phyloP scores from a whole-genome alignment of 2,329 filamentous ascomycete species.

The Penicillium vulpinum region DNA sequence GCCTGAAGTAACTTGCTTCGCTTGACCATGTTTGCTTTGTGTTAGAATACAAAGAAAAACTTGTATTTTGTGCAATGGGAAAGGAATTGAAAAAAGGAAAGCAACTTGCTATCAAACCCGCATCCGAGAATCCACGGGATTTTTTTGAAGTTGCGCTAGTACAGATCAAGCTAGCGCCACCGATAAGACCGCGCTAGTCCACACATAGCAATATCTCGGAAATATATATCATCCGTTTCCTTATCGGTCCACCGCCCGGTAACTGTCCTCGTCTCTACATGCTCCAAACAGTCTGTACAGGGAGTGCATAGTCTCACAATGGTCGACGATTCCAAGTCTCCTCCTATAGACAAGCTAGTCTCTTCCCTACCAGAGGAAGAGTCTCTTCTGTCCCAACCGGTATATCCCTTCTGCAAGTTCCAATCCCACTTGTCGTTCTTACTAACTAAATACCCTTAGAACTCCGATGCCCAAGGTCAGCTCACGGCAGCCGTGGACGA shows the following conservation, averaged over 20 bases:
- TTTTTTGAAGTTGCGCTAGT: conserved; percentile 35
- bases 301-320: conserved; percentile 16
- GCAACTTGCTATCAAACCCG: conserved; percentile 14
- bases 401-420: conserved; percentile 3
- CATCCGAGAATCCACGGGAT: conserved; percentile 29
- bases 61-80: conserved; percentile 10
- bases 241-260: conserved; percentile 20
- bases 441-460: conserved; percentile 17
- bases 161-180: conserved; percentile 18
- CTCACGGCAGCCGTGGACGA: conserved; percentile 80
- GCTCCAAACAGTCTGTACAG: background rate
- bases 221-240: conserved; percentile 27
- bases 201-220: conserved; percentile 18
- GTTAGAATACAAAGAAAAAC: conserved; percentile 6
- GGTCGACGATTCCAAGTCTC: conserved; percentile 21
- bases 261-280: background rate
- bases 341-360: conserved; percentile 20
- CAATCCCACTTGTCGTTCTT: background rate
- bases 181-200: conserved; percentile 23
- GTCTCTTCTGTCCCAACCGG: conserved; percentile 27
- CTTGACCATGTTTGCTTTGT: conserved; percentile 46
- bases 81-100: conserved; percentile 14
- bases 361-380: conserved; percentile 17
- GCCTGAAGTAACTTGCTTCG: conserved; percentile 60
- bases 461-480: conserved; percentile 49